Percentiles rank a stretch among this genome's conserved stretches.
Evolutionary conservation across 306 rosid genomes (phyloP).

Genomic region (Rubus idaeus): DNA sequence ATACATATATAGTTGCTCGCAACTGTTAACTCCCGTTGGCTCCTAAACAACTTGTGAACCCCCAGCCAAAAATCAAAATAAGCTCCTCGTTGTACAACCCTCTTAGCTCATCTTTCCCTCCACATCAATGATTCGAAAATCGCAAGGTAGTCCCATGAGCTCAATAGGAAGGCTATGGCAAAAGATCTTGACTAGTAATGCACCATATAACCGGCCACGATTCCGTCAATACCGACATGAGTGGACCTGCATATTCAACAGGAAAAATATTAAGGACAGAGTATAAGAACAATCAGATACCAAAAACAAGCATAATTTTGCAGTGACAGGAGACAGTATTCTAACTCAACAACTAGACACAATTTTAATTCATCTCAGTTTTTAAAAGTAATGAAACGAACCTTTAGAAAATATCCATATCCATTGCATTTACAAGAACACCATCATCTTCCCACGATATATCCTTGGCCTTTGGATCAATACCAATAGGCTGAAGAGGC

Average conservation of each 20-base stretch:
- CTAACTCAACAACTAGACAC: neutral
- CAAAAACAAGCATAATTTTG: neutral
- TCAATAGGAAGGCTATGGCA: neutral
- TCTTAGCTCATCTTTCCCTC: neutral
- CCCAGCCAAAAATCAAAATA: neutral
- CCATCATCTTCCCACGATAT: conserved; percentile 84
- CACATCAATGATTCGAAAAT: neutral
- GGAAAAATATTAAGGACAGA: neutral
- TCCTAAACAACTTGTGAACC: conserved; percentile 3
- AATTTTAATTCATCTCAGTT: neutral
- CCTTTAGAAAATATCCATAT: conserved; percentile 71
- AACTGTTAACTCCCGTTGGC: conserved; percentile 10
- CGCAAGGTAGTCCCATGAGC: neutral
- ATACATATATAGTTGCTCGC: neutral
- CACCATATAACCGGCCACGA: neutral
- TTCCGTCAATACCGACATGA: neutral
- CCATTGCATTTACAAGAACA: conserved; percentile 56
- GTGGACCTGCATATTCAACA: neutral
- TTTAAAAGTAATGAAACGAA: neutral
- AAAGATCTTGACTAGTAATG: neutral
- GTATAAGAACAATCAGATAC: neutral
- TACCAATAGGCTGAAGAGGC: conserved; percentile 56
- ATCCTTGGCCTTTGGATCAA: conserved; percentile 55
- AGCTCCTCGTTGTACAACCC: neutral
- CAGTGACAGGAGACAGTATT: neutral